Evolutionary conservation across 768 basidiomycete species (phyloP).

Genomic region (Paxillus involutus): DNA sequence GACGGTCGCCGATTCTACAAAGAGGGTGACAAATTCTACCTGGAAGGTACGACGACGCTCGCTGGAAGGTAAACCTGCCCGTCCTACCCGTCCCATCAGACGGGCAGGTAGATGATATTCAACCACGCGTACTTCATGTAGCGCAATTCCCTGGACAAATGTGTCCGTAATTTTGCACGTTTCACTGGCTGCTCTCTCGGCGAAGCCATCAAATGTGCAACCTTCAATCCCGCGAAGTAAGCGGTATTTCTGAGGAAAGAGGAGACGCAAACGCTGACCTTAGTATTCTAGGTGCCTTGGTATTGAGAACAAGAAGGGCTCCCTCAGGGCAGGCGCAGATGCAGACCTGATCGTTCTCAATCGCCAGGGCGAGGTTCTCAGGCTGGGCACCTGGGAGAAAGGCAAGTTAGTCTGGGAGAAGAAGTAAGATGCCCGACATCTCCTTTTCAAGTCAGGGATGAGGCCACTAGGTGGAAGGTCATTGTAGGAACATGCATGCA

Average conservation of each 20-base stretch:
- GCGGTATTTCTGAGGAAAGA: slow-evolving; percentile 14
- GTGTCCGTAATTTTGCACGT: slow-evolving; percentile 78
- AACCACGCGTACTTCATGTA: slow-evolving; percentile 25
- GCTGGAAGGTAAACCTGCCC: slow-evolving; percentile 73
- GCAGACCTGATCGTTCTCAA: slow-evolving; percentile 84
- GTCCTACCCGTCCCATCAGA: not conserved
- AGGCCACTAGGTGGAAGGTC: not conserved
- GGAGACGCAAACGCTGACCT: not conserved
- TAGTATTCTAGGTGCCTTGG: slow-evolving; percentile 59
- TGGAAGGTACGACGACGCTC: slow-evolving; percentile 85
- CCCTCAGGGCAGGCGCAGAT: slow-evolving; percentile 77
- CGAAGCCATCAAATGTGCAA: slow-evolving; percentile 84
- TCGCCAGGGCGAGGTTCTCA: slow-evolving; percentile 60
- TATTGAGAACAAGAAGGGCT: slow-evolving; percentile 79
- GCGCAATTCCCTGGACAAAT: slow-evolving; percentile 80
- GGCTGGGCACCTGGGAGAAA: slow-evolving; percentile 76
- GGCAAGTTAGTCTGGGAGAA: slow-evolving; percentile 71
- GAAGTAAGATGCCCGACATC: slow-evolving; percentile 14
- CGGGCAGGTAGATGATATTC: not conserved
- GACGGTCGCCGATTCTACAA: slow-evolving; percentile 80
- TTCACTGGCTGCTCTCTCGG: slow-evolving; percentile 85
- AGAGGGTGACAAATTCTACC: slow-evolving; percentile 74
- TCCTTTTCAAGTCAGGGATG: not conserved
- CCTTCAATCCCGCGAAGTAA: slow-evolving; percentile 79
- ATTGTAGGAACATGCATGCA: not conserved